These are phyloP conservation scores for Bocquillonia castaneifolia DNA, from an alignment of 441 rosid genomes.

Conservation along the genomic window DNA sequence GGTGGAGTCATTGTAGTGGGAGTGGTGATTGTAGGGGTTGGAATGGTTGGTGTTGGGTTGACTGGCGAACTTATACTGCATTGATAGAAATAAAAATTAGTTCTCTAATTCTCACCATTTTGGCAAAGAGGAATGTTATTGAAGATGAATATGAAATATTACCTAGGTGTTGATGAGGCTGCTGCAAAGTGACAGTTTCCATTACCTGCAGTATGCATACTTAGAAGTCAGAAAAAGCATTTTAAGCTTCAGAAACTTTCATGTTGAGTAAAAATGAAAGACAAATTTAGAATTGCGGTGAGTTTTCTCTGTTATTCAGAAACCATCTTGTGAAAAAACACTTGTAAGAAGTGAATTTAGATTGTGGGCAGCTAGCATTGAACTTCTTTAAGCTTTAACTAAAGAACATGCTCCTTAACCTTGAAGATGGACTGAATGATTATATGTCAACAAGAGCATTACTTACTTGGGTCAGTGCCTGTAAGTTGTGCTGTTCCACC, in stretches of 20 bases:
- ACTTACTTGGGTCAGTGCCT: constrained; percentile 85
- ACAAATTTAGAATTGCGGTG: too few species aligned
- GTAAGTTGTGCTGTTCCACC: constrained; percentile 88
- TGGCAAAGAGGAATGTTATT: constrained; percentile 15
- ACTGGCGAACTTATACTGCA: constrained; percentile 49
- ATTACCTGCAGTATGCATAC: constrained; percentile 46
- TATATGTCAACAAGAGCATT: background rate
- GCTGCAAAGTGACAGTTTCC: constrained; percentile 73
- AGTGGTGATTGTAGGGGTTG: constrained; percentile 34
- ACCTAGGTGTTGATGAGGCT: constrained; percentile 59
- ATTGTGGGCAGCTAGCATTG: background rate
- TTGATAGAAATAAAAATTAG: constrained; percentile 22
- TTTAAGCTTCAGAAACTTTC: background rate
- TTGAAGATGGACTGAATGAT: background rate
- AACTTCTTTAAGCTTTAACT: background rate
- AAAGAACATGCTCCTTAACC: background rate
- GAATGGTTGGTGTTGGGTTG: constrained; percentile 32
- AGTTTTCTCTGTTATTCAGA: background rate
- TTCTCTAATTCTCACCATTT: constrained; percentile 2
- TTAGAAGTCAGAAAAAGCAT: background rate
- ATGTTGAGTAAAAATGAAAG: background rate
- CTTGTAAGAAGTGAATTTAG: background rate
- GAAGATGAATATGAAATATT: constrained; percentile 24
- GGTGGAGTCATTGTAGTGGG: constrained; percentile 45
- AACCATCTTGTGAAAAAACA: background rate